Percentiles rank a stretch among this genome's conserved stretches.
Conservation (phyloP, 1,284 basidiomycete species). For the Ganoderma lucidum region DNA sequence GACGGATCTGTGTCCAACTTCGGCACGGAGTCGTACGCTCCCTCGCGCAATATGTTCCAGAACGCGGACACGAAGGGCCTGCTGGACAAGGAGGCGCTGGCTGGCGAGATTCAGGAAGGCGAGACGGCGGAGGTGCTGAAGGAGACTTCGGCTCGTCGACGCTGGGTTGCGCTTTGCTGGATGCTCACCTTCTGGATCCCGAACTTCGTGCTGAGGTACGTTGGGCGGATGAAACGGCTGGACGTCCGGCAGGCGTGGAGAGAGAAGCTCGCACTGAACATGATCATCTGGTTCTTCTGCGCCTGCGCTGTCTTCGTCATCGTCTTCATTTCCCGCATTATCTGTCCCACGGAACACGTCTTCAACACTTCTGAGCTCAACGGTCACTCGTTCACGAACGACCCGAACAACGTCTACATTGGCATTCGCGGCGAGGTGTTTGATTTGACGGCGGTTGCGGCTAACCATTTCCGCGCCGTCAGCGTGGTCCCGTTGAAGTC, state of each 20-base stretch:
- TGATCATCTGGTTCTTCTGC: slow-evolving; percentile 97
- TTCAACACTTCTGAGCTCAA: slow-evolving; percentile 83
- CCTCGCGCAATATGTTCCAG: slow-evolving; percentile 95
- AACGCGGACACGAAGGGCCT: slow-evolving; percentile 78
- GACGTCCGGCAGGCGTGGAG: slow-evolving; percentile 97
- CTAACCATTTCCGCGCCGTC: slow-evolving; percentile 74
- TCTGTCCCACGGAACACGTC: slow-evolving; percentile 95
- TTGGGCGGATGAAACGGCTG: slow-evolving; percentile 92
- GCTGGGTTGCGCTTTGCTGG: slow-evolving; percentile 93
- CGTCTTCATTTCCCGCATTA: slow-evolving; percentile 86
- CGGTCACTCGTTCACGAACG: slow-evolving; percentile 69
- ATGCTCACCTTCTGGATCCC: slow-evolving; percentile 95
- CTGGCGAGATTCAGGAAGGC: slow-evolving; percentile 82
- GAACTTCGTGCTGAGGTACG: slow-evolving; percentile 69
- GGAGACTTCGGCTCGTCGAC: slow-evolving; percentile 79
- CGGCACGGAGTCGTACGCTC: slow-evolving; percentile 91
- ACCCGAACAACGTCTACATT: slow-evolving; percentile 81
- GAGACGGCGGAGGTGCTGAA: slow-evolving; percentile 90
- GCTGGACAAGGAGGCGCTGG: slow-evolving; percentile 81
- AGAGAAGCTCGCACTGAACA: slow-evolving; percentile 95
- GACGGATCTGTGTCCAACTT: slow-evolving; percentile 84
- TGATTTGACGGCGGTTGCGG: slow-evolving; percentile 70
- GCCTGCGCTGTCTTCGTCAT: slow-evolving; percentile 92
- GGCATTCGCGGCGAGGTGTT: slow-evolving; percentile 95
- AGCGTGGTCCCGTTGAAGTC: slow-evolving; percentile 79